These are phyloP conservation scores for Smittium culicis DNA, from an alignment of 371 early-diverging fungal species.

Conservation along the genomic window DNA sequence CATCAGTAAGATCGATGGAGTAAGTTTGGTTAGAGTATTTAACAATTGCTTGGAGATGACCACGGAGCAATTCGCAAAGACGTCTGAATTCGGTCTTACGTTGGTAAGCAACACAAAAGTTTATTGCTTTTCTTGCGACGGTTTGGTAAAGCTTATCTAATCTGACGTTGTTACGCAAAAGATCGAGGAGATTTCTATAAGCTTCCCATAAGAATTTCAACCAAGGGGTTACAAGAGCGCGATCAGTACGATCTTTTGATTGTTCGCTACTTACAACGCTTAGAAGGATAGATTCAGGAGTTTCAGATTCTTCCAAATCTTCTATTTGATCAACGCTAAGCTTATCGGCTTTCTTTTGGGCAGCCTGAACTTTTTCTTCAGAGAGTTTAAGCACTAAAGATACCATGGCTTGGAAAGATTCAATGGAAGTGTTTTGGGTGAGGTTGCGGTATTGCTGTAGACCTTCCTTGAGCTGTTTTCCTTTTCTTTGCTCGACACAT, in stretches of 20 bases:
- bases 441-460: constrained; percentile 93
- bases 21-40: constrained; percentile 88
- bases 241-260: constrained; percentile 87
- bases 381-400: constrained; percentile 68
- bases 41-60: constrained; percentile 75
- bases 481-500: constrained; percentile 72
- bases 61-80: constrained; percentile 89
- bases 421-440: constrained; percentile 82
- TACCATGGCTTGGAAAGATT: constrained; percentile 78
- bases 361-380: constrained; percentile 77
- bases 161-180: constrained; percentile 87
- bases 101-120: constrained; percentile 83
- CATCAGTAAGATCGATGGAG: constrained; percentile 84
- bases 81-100: constrained; percentile 97
- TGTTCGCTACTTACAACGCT: constrained; percentile 89
- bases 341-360: constrained; percentile 83
- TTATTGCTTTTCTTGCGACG: constrained; percentile 75
- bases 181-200: constrained; percentile 90
- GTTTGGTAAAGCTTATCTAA: constrained; percentile 87
- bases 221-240: constrained; percentile 95
- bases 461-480: constrained; percentile 87
- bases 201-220: constrained; percentile 97
- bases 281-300: constrained; percentile 89
- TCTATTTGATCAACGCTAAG: constrained; percentile 68
- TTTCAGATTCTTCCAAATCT: constrained; percentile 91